Evolutionary conservation across 768 basidiomycete species (phyloP), one percentile per base, ranked within the genome.

Genomic region (Lentinula sp.): DNA sequence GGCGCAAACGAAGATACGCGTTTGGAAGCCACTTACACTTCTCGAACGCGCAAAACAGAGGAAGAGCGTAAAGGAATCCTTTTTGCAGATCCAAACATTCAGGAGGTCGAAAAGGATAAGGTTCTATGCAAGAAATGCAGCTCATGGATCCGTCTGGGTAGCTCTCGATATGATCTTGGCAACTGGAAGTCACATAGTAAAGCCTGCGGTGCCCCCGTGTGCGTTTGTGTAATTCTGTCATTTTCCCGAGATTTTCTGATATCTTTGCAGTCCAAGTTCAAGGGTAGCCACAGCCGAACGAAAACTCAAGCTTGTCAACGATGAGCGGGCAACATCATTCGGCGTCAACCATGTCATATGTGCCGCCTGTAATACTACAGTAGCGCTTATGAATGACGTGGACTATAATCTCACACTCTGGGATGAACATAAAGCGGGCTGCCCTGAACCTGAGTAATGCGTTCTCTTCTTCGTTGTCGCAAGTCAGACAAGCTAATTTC

Each of bases 251-350:
- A 51, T 45, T 42, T 33, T n/a, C 18, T 48, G 18, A 23, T 23
- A 55, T 64, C 52, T 54, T 32, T 33, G 63, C 56, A 85, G 84
- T 55, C 86, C 85, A 6, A 81, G 79, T 64, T 81, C 80, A 60
- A 80, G 85, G 35, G 82, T 88, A 41, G 82, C 85, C 7, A 79
- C 82, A 16, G 81, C 85, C 15, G 84, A 87, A 64, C 78, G 88
- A 61, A 86, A 83, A 71, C 71, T 88, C 39, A 71, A 73, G 57
- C 71, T 90, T 61, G 76, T 88, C 36, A 90, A 88, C 63, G 88
- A 90, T 69, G 66, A 81, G 28, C 84, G 85, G 65, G 87, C 78
- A 46, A 82, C 79, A 70, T 66, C 69, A 0, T 85, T 81, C 66
- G 74, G 79, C 6, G 59, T 76, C 0, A 69, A 69, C 39, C 71